Percentiles rank a stretch among this genome's conserved stretches.
Conservation (phyloP, 208 protist genomes). For the Entamoeba nuttalli region DNA sequence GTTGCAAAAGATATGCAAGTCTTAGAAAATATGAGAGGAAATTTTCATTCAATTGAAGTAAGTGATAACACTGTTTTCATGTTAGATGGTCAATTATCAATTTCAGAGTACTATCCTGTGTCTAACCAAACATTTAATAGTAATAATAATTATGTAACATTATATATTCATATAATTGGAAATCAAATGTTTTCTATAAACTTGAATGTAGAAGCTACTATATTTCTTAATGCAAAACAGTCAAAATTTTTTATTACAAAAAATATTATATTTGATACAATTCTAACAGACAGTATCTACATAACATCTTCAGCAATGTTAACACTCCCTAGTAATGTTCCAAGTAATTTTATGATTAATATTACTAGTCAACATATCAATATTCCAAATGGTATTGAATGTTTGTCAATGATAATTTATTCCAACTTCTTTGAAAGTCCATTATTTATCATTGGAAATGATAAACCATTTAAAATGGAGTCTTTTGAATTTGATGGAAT, state of each 20-base stretch:
- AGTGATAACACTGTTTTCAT: no score
- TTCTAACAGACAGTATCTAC: background rate
- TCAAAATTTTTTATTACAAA: no score
- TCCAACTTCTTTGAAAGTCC: background rate
- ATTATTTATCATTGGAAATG: background rate
- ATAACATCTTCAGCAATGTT: background rate
- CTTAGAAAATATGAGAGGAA: background rate
- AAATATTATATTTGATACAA: background rate
- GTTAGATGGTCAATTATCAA: no score
- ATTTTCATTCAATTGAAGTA: background rate
- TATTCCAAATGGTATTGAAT: background rate
- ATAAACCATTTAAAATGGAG: background rate
- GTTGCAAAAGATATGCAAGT: background rate
- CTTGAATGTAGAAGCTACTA: no score
- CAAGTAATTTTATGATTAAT: background rate
- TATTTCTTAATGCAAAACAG: no score
- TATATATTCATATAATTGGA: no score
- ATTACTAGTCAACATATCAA: background rate
- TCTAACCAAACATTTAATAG: no score
- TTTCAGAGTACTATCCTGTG: no score
- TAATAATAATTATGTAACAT: no score
- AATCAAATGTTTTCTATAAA: no score
- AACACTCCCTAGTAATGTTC: background rate
- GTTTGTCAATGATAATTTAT: background rate
- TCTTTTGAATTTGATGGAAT: background rate